phyloP scores from a whole-genome alignment of 169 alveolate species.

The Plasmodium gallinaceum region DNA sequence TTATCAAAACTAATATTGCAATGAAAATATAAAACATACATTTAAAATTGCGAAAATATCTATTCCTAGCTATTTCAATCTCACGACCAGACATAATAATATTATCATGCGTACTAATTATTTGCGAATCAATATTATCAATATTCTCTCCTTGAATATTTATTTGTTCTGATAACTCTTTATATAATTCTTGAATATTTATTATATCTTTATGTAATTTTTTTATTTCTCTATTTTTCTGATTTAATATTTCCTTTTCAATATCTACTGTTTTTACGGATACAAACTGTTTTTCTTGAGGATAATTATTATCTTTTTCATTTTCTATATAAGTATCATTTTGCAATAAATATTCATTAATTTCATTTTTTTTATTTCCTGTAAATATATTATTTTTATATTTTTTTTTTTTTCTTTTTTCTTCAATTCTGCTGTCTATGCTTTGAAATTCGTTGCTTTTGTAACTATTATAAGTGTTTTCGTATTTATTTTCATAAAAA shows the following conservation, averaged over 20 bases:
- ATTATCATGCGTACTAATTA: slow-evolving; percentile 64
- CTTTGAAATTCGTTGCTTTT: slow-evolving; percentile 1
- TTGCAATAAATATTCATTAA: slow-evolving; percentile 54
- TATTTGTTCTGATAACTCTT: slow-evolving; percentile 67
- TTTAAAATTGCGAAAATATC: slow-evolving; percentile 58
- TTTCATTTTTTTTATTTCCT: slow-evolving; percentile 38
- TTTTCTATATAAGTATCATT: slow-evolving; percentile 36
- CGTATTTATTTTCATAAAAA: slow-evolving; percentile 62
- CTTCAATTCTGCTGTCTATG: neutral
- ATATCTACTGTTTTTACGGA: slow-evolving; percentile 65
- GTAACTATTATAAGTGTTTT: slow-evolving; percentile 15
- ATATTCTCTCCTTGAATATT: slow-evolving; percentile 71
- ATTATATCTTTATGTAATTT: slow-evolving; percentile 73
- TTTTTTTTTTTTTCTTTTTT: slow-evolving; percentile 46
- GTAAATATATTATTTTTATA: slow-evolving; percentile 62
- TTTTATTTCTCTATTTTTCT: slow-evolving; percentile 74
- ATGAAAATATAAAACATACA: slow-evolving; percentile 37
- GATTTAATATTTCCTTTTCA: slow-evolving; percentile 71
- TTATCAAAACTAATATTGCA: slow-evolving; percentile 30
- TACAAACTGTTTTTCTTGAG: slow-evolving; percentile 41
- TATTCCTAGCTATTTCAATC: slow-evolving; percentile 66
- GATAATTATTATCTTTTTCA: slow-evolving; percentile 10
- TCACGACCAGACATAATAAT: slow-evolving; percentile 58
- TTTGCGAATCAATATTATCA: slow-evolving; percentile 73
- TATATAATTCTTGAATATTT: slow-evolving; percentile 68